Evolutionary conservation across 2,329 filamentous ascomycete genomes (phyloP).

Genomic region (Sclerotinia minor): DNA sequence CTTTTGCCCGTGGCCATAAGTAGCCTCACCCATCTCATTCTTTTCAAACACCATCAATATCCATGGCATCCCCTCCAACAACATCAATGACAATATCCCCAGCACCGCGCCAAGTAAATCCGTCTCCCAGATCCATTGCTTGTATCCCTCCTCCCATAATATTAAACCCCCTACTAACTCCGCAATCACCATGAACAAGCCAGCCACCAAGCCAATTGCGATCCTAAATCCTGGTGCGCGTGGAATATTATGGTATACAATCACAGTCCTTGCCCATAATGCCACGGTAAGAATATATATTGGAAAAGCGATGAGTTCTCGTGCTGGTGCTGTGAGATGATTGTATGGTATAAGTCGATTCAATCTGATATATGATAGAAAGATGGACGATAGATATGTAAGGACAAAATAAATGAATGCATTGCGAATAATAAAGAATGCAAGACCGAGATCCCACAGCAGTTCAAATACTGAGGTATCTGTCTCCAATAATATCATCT

Average conservation of each 20-base stretch:
- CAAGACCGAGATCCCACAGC: slow-evolving; percentile 45
- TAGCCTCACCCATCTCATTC: slow-evolving; percentile 38
- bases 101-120: slow-evolving; percentile 26
- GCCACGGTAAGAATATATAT: slow-evolving; percentile 31
- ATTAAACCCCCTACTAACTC: slow-evolving; percentile 31
- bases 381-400: slow-evolving; percentile 34
- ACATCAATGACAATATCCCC: slow-evolving; percentile 26
- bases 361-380: slow-evolving; percentile 28
- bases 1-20: slow-evolving; percentile 37
- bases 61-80: slow-evolving; percentile 37
- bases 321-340: slow-evolving; percentile 30
- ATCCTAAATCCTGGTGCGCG: slow-evolving; percentile 38
- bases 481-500: slow-evolving; percentile 40
- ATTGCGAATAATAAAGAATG: slow-evolving; percentile 43
- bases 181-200: slow-evolving; percentile 34
- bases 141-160: slow-evolving; percentile 33
- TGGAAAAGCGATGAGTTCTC: slow-evolving; percentile 28
- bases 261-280: slow-evolving; percentile 36
- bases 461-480: slow-evolving; percentile 43
- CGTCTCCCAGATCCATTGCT: slow-evolving; percentile 31
- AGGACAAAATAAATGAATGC: slow-evolving; percentile 42
- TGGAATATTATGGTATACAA: slow-evolving; percentile 40
- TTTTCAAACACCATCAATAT: slow-evolving; percentile 39
- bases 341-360: slow-evolving; percentile 29
- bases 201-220: slow-evolving; percentile 39